Conservation (phyloP, 805 yeast species). For the Lipomyces yamanashiensis region DNA sequence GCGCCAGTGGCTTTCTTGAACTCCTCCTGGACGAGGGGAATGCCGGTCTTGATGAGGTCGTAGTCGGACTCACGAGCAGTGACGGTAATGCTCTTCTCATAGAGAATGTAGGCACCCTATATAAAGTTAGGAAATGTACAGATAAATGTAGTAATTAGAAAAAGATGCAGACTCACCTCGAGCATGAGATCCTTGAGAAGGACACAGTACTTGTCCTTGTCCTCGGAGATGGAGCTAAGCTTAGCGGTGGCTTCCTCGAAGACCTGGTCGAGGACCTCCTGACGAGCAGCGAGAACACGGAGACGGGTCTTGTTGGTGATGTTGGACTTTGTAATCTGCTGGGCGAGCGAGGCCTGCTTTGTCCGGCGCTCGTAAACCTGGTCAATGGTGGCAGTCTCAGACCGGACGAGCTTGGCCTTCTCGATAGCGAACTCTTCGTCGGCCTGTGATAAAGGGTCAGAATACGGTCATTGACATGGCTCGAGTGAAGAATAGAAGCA, state of each 20-base stretch:
- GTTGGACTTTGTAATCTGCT: conserved; percentile 94
- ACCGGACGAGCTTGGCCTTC: conserved; percentile 90
- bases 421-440: conserved; percentile 99
- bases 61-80: conserved; percentile 71
- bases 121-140: conserved; percentile 36
- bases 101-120: conserved; percentile 61
- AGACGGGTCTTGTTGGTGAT: conserved; percentile 94
- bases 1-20: conserved; percentile 67
- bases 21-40: conserved; percentile 62
- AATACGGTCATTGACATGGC: background rate
- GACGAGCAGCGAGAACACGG: conserved; percentile 84
- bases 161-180: conserved; percentile 50
- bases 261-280: conserved; percentile 73
- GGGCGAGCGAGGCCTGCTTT: conserved; percentile 89
- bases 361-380: conserved; percentile 74
- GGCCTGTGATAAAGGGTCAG: conserved; percentile 52
- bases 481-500: background rate
- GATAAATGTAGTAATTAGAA: background rate
- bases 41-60: conserved; percentile 62
- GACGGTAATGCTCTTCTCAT: conserved; percentile 70
- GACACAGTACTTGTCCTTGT: conserved; percentile 64
- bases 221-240: conserved; percentile 61
- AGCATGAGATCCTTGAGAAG: conserved; percentile 77
- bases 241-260: conserved; percentile 70
- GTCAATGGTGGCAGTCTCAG: conserved; percentile 89